phyloP scores from a whole-genome alignment of 148 eudicot species.

The Vaccinium corymbosum region DNA sequence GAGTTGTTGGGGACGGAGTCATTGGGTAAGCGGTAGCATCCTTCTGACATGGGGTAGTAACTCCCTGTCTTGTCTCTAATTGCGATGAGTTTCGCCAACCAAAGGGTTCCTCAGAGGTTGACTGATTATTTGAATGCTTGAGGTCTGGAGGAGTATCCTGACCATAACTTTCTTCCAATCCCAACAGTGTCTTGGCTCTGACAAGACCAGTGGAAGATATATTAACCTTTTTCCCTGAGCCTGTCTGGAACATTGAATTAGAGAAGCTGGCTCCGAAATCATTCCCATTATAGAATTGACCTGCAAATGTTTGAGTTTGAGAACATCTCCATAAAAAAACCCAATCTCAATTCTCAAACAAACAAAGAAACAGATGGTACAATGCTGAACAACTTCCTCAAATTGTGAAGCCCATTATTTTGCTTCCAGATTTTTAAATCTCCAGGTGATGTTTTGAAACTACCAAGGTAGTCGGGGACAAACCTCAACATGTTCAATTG shows the following conservation, averaged over 20 bases:
- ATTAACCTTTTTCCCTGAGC: conserved; percentile 71
- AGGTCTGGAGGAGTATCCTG: conserved; percentile 30
- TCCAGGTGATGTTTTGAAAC: neutral
- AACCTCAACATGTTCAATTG: neutral
- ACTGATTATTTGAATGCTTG: conserved; percentile 32
- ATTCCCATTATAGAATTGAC: conserved; percentile 23
- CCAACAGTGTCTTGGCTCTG: conserved; percentile 70
- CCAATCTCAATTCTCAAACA: neutral
- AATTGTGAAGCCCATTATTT: neutral
- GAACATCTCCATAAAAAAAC: neutral
- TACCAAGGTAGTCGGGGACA: neutral
- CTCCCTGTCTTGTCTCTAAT: conserved; percentile 17
- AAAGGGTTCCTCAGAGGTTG: conserved; percentile 20
- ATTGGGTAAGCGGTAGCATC: conserved; percentile 25
- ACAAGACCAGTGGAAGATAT: conserved; percentile 65
- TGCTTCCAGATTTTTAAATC: conserved; percentile 4
- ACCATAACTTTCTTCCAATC: conserved; percentile 40
- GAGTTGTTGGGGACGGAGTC: conserved; percentile 20
- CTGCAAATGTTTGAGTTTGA: conserved; percentile 26
- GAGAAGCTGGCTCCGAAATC: conserved; percentile 23
- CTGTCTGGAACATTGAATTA: conserved; percentile 85
- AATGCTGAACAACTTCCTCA: neutral
- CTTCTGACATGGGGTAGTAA: conserved; percentile 16
- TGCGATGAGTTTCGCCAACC: conserved; percentile 22
- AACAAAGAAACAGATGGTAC: neutral